Evolutionary conservation across 305 asterid species (phyloP), one percentile per base, ranked within the genome.

Genomic region (Fraxinus sp.): DNA sequence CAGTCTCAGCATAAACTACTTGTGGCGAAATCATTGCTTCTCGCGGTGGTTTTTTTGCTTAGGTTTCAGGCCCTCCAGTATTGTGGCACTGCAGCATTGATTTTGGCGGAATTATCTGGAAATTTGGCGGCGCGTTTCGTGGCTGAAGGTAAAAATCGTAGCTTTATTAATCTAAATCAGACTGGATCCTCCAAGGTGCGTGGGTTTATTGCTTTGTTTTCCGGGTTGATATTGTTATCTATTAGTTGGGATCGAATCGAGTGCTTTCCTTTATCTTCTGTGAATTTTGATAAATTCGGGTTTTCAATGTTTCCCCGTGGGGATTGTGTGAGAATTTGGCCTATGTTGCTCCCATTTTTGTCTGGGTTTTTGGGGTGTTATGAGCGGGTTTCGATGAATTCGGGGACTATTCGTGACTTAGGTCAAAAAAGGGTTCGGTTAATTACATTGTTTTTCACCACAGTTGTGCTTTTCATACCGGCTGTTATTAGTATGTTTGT

Each of bases 241-340:
- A 36, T 96, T 79, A 91, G 98, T 84, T 94, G 99, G 99, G 99
- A 96, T 87, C 91, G 96, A 84, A 85, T 93, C 24, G 98, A 93
- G 70, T 96, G 98, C 79, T 96, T 94, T 70, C 99, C 99, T 77
- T 84, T 91, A 3, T 93, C 98, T 39, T 88, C 90, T 80, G 87
- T 90, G 39, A 93, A 93, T 85, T 80, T 92, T 22, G 64, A 84
- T 79, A 88, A 84, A 84, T 85, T 77, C 14, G 92, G 94, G 2
- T 83, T 91, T 79, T 81, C 85, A 5, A 49, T 89, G 57, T 86
- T 96, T 64, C 95, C 96, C n/a, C 84, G 91, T 83, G 88, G 80
- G 46, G 89, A 82, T 84, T 96, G 99, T 86, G 82, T 96, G 83
- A 91, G 97, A 84, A 84, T 96, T 81, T 91, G 95, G 97, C 96